phyloP scores from a whole-genome alignment of 2,329 filamentous ascomycete genomes.

The Colletotrichum melonis region DNA sequence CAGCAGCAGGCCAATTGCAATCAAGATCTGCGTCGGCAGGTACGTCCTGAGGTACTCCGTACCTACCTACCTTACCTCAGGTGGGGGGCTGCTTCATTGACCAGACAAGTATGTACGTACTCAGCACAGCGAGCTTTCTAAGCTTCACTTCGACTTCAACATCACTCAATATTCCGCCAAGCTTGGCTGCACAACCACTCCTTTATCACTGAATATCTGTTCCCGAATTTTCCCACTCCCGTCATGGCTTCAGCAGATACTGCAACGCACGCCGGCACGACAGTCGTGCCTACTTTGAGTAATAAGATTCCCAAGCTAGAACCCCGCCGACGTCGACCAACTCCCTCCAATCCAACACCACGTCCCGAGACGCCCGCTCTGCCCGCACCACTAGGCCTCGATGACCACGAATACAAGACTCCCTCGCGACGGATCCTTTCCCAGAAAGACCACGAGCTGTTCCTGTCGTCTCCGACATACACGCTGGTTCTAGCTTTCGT shows the following conservation, averaged over 20 bases:
- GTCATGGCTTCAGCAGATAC: conserved; percentile 20
- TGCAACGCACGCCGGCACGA: neutral
- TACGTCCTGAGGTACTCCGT: neutral
- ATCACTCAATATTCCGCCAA: neutral
- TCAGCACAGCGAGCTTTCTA: neutral
- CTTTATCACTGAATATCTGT: neutral
- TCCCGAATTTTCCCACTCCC: neutral
- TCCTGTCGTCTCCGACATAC: conserved; percentile 81
- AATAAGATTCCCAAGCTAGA: conserved; percentile 72
- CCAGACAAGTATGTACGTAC: neutral
- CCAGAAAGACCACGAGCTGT: conserved; percentile 81
- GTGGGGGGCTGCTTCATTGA: neutral
- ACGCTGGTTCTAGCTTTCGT: conserved; percentile 84
- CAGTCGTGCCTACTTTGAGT: neutral
- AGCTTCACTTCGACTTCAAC: neutral
- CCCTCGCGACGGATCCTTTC: conserved; percentile 88
- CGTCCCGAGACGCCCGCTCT: conserved; percentile 81
- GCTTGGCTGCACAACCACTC: neutral
- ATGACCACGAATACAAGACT: conserved; percentile 69
- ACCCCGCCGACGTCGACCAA: conserved; percentile 67
- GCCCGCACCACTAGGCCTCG: conserved; percentile 72
- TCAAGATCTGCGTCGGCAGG: neutral
- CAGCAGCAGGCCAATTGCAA: neutral
- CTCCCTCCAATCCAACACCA: conserved; percentile 67
- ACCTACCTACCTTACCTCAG: neutral